phyloP scores from a whole-genome alignment of 2,329 filamentous ascomycete species.

The Colletotrichum lentis region DNA sequence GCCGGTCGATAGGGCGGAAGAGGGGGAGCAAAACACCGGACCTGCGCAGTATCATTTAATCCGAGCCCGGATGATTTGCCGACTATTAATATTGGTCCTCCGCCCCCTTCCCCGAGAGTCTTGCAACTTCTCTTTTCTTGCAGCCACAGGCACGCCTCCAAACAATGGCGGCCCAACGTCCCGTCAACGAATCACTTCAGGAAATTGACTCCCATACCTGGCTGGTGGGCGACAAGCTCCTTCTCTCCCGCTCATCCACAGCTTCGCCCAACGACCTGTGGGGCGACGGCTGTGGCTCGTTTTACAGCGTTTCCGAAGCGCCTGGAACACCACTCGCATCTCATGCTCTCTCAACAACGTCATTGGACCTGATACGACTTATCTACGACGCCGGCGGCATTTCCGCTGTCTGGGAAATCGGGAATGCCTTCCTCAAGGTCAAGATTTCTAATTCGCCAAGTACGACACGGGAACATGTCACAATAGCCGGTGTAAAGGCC shows the following conservation, averaged over 20 bases:
- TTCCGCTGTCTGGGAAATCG: conserved; percentile 39
- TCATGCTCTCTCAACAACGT: not conserved
- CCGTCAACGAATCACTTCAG: conserved; percentile 20
- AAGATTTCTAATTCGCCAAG: conserved; percentile 19
- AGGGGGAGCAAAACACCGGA: too few relatives aligned
- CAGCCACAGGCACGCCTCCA: too few relatives aligned
- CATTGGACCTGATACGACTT: conserved; percentile 14
- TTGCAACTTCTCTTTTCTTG: too few relatives aligned
- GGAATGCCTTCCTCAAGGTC: conserved; percentile 40
- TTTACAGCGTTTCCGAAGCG: conserved; percentile 19
- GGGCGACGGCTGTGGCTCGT: conserved; percentile 15
- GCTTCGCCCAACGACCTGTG: not conserved
- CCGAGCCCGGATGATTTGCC: too few relatives aligned
- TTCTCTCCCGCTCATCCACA: conserved; percentile 15
- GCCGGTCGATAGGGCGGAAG: too few relatives aligned
- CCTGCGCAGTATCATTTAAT: too few relatives aligned
- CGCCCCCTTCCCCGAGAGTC: too few relatives aligned
- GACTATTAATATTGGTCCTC: too few relatives aligned
- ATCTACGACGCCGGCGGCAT: conserved; percentile 25
- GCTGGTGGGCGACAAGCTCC: conserved; percentile 25
- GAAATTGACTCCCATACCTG: conserved; percentile 32
- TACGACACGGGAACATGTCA: conserved; percentile 38
- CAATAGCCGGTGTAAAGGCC: conserved; percentile 24
- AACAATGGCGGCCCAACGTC: not conserved
- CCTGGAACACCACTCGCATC: conserved; percentile 3